These are phyloP conservation scores for Quercus dentata DNA, from an alignment of 306 rosid species.

Conservation along the genomic window DNA sequence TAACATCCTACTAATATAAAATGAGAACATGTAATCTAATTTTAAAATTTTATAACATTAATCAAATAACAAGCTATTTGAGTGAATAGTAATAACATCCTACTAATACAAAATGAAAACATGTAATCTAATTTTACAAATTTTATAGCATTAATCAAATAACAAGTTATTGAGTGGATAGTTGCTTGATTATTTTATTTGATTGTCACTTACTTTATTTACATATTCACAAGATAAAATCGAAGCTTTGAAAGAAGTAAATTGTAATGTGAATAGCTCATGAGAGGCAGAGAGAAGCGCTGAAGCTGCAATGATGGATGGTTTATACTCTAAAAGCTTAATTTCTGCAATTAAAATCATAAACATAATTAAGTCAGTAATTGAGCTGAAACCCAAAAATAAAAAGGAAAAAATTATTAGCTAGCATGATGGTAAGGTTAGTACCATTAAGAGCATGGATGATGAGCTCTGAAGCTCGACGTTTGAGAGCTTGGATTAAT, in stretches of 20 bases:
- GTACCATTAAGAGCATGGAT: conserved; percentile 61
- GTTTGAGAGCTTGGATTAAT: conserved; percentile 41
- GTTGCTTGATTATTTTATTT: background rate
- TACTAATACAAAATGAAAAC: no score
- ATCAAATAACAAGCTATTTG: no score
- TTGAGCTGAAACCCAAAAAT: background rate
- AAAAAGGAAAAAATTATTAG: background rate
- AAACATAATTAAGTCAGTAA: background rate
- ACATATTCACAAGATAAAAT: conserved; percentile 42
- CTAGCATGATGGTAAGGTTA: background rate
- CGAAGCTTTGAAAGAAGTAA: conserved; percentile 35
- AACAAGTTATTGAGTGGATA: no score
- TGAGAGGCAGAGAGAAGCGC: conserved; percentile 49
- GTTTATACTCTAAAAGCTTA: conserved; percentile 49
- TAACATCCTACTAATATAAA: no score
- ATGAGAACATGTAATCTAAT: no score
- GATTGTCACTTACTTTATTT: conserved; percentile 41
- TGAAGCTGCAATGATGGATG: conserved; percentile 68
- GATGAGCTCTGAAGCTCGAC: conserved; percentile 56
- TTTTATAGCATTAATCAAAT: no score
- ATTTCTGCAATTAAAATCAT: conserved; percentile 41
- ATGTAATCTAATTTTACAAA: no score
- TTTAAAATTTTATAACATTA: no score
- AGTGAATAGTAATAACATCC: background rate
- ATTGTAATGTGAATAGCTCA: conserved; percentile 42